phyloP scores from a whole-genome alignment of 139 green algal genomes.

The Volvox reticuliferus region DNA sequence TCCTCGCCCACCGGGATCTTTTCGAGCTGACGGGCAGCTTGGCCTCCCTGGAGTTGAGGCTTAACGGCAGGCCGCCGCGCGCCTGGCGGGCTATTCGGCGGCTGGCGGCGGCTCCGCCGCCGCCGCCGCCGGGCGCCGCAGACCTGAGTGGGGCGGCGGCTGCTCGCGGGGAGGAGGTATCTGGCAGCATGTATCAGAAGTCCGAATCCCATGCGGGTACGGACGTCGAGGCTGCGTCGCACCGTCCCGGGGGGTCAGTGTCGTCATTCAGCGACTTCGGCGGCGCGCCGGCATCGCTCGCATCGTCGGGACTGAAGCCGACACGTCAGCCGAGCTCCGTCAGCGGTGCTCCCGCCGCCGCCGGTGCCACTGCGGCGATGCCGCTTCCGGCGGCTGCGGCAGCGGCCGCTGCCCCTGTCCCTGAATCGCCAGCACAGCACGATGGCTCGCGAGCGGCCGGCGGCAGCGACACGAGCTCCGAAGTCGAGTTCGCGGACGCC shows the following conservation, averaged over 20 bases:
- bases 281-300: background rate
- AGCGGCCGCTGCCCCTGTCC: background rate
- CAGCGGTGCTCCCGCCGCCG: background rate
- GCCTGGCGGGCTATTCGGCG: slow-evolving; percentile 46
- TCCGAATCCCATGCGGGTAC: slow-evolving; percentile 32
- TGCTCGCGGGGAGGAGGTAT: background rate
- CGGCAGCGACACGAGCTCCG: slow-evolving; percentile 8
- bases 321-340: background rate
- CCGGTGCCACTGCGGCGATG: background rate
- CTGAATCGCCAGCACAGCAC: too few species aligned
- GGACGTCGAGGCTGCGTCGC: background rate
- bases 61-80: slow-evolving; percentile 62
- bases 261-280: background rate
- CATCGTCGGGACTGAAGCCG: background rate
- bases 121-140: too few species aligned
- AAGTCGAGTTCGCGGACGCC: background rate
- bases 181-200: slow-evolving; percentile 31
- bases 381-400: background rate
- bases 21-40: slow-evolving; percentile 66
- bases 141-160: background rate
- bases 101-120: background rate
- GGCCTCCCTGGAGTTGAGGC: slow-evolving; percentile 71
- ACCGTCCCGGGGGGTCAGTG: background rate
- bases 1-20: slow-evolving; percentile 55
- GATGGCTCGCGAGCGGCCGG: background rate